A percentile compares a stretch with the other conserved stretches of the same genome.
phyloP scores from a whole-genome alignment of 2,329 filamentous ascomycete genomes.

The Sclerotinia sclerotiorum region DNA sequence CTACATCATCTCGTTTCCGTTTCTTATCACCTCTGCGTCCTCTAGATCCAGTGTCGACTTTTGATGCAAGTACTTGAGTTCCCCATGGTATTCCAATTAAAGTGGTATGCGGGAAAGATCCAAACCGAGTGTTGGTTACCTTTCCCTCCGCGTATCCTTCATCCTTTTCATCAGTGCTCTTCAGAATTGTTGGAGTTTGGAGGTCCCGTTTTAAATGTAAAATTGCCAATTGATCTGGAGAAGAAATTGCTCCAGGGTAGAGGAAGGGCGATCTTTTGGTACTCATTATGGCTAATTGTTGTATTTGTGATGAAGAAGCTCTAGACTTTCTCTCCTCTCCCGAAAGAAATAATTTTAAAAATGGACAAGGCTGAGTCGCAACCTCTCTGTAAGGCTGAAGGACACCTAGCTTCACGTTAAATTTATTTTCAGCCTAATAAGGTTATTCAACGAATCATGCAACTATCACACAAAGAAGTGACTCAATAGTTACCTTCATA shows the following conservation, averaged over 20 bases:
- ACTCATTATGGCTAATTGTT: conserved; percentile 31
- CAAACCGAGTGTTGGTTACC: conserved; percentile 89
- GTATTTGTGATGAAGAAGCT: conserved; percentile 14
- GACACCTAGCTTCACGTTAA: not conserved
- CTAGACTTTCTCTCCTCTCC: conserved; percentile 1
- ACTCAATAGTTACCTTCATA: conserved; percentile 20
- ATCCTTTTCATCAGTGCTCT: conserved; percentile 59
- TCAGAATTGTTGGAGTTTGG: conserved; percentile 72
- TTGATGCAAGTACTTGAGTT: conserved; percentile 83
- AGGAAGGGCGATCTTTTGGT: conserved; percentile 71
- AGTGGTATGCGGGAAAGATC: conserved; percentile 81
- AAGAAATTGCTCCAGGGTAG: conserved; percentile 62
- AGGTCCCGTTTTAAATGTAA: conserved; percentile 87
- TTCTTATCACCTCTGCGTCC: conserved; percentile 62
- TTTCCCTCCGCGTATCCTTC: conserved; percentile 74
- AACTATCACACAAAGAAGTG: conserved; percentile 23
- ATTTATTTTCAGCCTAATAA: conserved; percentile 8
- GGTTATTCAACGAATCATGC: conserved; percentile 14
- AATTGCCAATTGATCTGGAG: conserved; percentile 70
- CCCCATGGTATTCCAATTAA: conserved; percentile 82
- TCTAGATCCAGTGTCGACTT: conserved; percentile 87
- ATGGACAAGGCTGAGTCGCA: not conserved
- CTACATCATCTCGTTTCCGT: conserved; percentile 46
- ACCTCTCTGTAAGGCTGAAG: conserved; percentile 8
- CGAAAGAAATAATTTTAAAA: conserved; percentile 18